Evolutionary conservation across 495 filamentous ascomycete species (phyloP), one percentile per base, ranked within the genome.

Genomic region (Penicillium pulvis): DNA sequence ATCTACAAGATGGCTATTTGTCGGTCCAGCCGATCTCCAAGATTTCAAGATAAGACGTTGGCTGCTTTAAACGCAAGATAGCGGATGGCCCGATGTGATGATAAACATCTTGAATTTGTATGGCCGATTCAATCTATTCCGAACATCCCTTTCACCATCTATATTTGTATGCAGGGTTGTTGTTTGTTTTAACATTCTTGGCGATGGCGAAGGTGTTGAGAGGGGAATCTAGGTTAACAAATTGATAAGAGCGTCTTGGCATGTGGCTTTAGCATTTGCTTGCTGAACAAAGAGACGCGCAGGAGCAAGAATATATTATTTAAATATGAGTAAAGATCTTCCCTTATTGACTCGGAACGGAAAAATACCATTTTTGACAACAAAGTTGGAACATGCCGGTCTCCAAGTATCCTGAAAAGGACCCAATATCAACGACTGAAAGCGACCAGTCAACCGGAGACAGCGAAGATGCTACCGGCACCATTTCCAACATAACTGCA

Each of bases 51-150:
- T 45, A 45, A 45, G 42, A 8, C n/a, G 17, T 41, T 61, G 49
- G 42, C n/a, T 45, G 8, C 7, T 5, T 23, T 2, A 23, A 45
- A 8, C 23, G 16, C 6, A 45, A 45, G 42, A 45, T 45, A 45
- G 42, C 49, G 49, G 49, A 31, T 19, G 16, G 30, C 19, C 49
- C 49, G 49, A 51, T 36, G 30, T 11, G n/a, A 17, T 14, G 49
- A 51, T 51, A 51, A 51, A 17, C 20, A 7, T 36, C 31, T 36
- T n/a, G 17, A 31, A 19, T 51, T 35, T 51, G 49, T 20, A 20
- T 51, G 30, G 49, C 49, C 16, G 35, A 4, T 23, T 6, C 12
- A n/a, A 5, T 10, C 42, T 45, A n/a, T 45, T 23, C 6, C 17
- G n/a, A 45, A 45, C 5, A 4, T 23, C 42, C 1, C 4, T 20